These are phyloP conservation scores for Hansfordia pulvinata DNA, from an alignment of 2,329 filamentous ascomycete genomes.

Conservation along the genomic window DNA sequence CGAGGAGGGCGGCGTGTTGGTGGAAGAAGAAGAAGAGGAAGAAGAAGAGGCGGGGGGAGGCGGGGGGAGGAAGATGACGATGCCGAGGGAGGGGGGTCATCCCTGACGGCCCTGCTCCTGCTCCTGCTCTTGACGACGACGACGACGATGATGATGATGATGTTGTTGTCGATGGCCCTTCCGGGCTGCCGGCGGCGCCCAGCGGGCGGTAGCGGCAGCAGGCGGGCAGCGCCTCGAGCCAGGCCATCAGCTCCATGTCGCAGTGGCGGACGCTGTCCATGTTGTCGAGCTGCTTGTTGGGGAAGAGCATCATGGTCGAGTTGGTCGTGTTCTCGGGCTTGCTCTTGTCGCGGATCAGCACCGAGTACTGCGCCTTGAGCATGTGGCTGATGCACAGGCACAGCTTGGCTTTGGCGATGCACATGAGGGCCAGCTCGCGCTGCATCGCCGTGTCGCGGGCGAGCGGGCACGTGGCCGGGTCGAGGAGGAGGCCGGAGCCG, in stretches of 20 bases:
- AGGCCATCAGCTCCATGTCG: slow-evolving; percentile 65
- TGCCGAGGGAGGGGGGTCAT: too few relatives aligned
- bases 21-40: too few relatives aligned
- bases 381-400: slow-evolving; percentile 85
- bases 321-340: slow-evolving; percentile 64
- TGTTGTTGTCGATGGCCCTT: slow-evolving; percentile 45
- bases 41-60: too few relatives aligned
- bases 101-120: too few relatives aligned
- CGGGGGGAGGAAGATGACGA: too few relatives aligned
- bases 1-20: too few relatives aligned
- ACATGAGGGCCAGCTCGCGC: slow-evolving; percentile 70
- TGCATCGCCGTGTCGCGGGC: slow-evolving; percentile 62
- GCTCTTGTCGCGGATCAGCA: slow-evolving; percentile 71
- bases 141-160: too few relatives aligned
- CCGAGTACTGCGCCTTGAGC: slow-evolving; percentile 81
- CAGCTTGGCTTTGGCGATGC: slow-evolving; percentile 80
- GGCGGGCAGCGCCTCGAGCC: slow-evolving; percentile 59
- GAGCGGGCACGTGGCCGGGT: too few relatives aligned
- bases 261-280: slow-evolving; percentile 66
- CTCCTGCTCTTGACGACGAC: too few relatives aligned
- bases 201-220: slow-evolving; percentile 55
- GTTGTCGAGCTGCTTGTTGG: slow-evolving; percentile 77
- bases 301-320: slow-evolving; percentile 77
- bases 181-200: slow-evolving; percentile 38
- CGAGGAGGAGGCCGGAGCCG: too few relatives aligned